Percentiles rank a stretch among this genome's conserved stretches.
Evolutionary conservation across 2,329 filamentous ascomycete genomes (phyloP).

Genomic region (Aspergillus brasiliensis): DNA sequence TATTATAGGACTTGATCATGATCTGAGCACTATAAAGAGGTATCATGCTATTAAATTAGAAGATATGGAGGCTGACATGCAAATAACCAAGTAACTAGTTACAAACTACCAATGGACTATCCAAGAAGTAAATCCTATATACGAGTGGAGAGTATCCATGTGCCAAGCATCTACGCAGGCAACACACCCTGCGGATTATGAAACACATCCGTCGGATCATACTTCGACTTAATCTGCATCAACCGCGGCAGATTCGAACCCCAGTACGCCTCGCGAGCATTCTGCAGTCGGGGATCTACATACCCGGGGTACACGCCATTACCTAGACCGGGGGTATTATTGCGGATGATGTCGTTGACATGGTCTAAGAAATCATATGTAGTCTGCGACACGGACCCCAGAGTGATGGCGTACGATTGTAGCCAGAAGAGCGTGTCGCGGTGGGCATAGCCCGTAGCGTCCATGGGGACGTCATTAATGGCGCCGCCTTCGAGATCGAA

Average conservation of each 20-base stretch:
- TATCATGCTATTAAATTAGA: background rate
- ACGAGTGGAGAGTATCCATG: background rate
- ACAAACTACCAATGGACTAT: background rate
- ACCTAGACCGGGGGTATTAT: background rate
- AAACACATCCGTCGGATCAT: conserved; percentile 7
- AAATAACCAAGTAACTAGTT: background rate
- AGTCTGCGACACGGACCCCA: conserved; percentile 44
- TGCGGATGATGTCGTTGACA: conserved; percentile 32
- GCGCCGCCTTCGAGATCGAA: conserved; percentile 66
- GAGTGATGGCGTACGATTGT: conserved; percentile 62
- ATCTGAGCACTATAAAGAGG: no score
- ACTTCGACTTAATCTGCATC: background rate
- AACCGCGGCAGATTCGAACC: conserved; percentile 1
- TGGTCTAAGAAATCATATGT: conserved; percentile 56
- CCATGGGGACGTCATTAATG: conserved; percentile 56
- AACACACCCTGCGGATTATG: conserved; percentile 9
- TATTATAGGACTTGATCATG: background rate
- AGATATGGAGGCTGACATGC: background rate
- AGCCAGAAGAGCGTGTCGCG: conserved; percentile 66
- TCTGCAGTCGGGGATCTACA: background rate
- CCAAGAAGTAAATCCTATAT: background rate
- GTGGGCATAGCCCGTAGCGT: conserved; percentile 64
- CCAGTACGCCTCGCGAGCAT: background rate
- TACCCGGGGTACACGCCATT: background rate
- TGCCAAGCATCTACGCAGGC: background rate